Conservation (phyloP, 495 filamentous ascomycete genomes). For the Neurospora sp. region DNA sequence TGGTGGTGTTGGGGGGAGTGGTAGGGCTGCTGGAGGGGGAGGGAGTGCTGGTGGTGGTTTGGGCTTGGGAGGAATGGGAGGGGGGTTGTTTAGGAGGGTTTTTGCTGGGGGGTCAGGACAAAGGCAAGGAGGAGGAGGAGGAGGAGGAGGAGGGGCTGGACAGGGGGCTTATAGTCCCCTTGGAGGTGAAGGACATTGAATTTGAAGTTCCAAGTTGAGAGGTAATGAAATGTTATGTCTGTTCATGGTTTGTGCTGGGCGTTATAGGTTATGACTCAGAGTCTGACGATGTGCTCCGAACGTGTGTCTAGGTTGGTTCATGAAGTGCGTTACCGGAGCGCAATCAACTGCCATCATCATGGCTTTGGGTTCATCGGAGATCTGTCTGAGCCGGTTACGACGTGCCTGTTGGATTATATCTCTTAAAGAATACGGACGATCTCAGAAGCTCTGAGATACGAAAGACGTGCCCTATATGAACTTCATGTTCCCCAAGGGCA, state of each 20-base stretch:
- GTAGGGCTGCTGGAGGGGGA: neutral
- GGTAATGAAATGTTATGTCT: neutral
- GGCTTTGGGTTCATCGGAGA: neutral
- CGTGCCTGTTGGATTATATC: neutral
- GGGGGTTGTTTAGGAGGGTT: neutral
- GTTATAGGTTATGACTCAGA: neutral
- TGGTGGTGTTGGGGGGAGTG: neutral
- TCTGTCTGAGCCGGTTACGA: neutral
- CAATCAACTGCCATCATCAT: neutral
- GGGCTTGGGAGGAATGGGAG: neutral
- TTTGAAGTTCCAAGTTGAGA: neutral
- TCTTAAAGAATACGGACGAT: neutral
- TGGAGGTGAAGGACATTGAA: neutral
- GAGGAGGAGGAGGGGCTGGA: neutral
- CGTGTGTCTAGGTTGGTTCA: neutral
- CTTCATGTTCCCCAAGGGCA: neutral
- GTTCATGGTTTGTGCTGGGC: neutral
- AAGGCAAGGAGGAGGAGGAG: neutral
- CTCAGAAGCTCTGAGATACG: neutral
- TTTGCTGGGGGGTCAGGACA: neutral
- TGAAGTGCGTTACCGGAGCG: neutral
- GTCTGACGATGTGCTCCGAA: neutral
- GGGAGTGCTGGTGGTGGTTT: neutral
- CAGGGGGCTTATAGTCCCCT: slow-evolving; percentile 14
- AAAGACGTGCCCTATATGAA: neutral